Percentiles rank a stretch among this genome's conserved stretches.
phyloP scores from a whole-genome alignment of 176 grass and related monocot genomes.

The Raddia distichophylla region DNA sequence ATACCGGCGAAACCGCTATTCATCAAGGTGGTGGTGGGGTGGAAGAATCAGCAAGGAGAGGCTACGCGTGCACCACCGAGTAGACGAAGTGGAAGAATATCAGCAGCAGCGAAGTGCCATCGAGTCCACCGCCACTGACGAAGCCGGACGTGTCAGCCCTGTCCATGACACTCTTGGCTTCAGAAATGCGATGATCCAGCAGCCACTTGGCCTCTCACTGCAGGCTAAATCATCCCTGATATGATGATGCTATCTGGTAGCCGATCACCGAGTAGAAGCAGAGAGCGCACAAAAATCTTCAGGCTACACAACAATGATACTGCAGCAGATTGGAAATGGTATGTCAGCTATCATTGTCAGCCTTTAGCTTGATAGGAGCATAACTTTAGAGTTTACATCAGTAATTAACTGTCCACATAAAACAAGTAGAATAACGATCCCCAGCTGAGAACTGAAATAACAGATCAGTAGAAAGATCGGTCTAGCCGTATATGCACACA shows the following conservation, averaged over 20 bases:
- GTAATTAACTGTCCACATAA: background rate
- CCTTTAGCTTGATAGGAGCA: background rate
- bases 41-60: slow-evolving; percentile 13
- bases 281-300: slow-evolving; percentile 25
- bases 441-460: background rate
- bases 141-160: slow-evolving; percentile 71
- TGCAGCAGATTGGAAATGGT: slow-evolving; percentile 14
- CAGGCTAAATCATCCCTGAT: slow-evolving; percentile 23
- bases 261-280: slow-evolving; percentile 26
- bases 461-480: background rate
- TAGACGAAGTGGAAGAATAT: slow-evolving; percentile 72
- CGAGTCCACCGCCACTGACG: slow-evolving; percentile 68
- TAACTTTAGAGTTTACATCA: background rate
- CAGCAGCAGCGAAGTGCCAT: slow-evolving; percentile 44
- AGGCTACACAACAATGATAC: slow-evolving; percentile 3
- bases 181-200: background rate
- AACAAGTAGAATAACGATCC: background rate
- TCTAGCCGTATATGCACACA: background rate
- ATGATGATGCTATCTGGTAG: background rate
- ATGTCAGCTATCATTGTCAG: slow-evolving; percentile 3
- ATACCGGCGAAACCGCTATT: slow-evolving; percentile 34
- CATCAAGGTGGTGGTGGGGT: slow-evolving; percentile 32
- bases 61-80: slow-evolving; percentile 37
- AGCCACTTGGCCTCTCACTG: slow-evolving; percentile 19
- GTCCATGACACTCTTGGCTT: slow-evolving; percentile 54